Evolutionary conservation across 2,329 filamentous ascomycete genomes (phyloP).

Genomic region (Anisogramma anomala): DNA sequence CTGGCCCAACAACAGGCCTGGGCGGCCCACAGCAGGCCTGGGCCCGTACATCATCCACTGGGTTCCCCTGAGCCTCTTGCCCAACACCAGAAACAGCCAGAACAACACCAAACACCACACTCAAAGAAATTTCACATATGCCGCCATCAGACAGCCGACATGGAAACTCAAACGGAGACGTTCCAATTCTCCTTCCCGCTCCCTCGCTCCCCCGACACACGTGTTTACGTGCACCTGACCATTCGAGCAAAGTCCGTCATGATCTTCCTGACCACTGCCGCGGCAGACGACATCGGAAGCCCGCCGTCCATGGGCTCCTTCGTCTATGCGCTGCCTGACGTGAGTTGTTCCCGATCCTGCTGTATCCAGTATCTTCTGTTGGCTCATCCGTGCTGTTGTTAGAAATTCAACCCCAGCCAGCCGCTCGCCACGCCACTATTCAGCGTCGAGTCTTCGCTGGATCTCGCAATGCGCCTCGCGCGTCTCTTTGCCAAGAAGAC

Average conservation of each 20-base stretch:
- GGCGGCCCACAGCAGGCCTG: too few species aligned
- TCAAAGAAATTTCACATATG: neutral
- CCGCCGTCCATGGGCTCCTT: constrained; percentile 67
- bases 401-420: constrained; percentile 45
- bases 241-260: constrained; percentile 45
- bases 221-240: constrained; percentile 49
- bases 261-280: constrained; percentile 49
- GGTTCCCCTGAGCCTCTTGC: neutral
- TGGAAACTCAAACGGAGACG: constrained; percentile 12
- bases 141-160: neutral
- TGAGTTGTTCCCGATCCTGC: constrained; percentile 30
- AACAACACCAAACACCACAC: neutral
- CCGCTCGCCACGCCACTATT: constrained; percentile 72
- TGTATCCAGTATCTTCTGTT: neutral
- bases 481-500: constrained; percentile 69
- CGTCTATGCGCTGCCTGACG: constrained; percentile 87
- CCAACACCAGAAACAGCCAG: neutral
- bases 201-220: constrained; percentile 48
- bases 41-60: constrained; percentile 3
- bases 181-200: constrained; percentile 47
- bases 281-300: constrained; percentile 38
- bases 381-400: neutral
- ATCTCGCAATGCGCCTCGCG: constrained; percentile 77
- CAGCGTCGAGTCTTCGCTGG: constrained; percentile 61
- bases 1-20: too few species aligned